These are phyloP conservation scores for Xerocomus minutiporus DNA, from an alignment of 1,284 basidiomycete species.

Conservation along the genomic window DNA sequence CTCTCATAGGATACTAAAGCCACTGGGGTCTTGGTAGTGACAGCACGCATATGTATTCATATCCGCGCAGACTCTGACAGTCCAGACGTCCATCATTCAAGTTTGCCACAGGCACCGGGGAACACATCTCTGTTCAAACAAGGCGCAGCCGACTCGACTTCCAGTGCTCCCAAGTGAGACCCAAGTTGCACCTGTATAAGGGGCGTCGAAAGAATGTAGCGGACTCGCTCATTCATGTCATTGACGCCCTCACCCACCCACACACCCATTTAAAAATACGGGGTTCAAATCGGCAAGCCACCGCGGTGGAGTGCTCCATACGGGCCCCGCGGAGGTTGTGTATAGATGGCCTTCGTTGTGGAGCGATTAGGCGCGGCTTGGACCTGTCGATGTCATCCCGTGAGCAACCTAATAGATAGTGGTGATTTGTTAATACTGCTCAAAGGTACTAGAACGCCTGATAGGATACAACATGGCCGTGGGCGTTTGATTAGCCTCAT, in stretches of 20 bases:
- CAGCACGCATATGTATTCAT: slow-evolving; percentile 19
- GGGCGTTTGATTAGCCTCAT: neutral
- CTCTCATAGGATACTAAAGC: neutral
- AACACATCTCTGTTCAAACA: slow-evolving; percentile 14
- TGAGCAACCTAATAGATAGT: neutral
- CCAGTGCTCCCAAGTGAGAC: too few species aligned
- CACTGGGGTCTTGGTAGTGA: neutral
- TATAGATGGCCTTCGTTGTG: neutral
- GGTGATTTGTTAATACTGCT: neutral
- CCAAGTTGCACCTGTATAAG: too few species aligned
- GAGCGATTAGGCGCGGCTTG: neutral
- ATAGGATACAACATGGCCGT: neutral
- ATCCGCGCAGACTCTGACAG: slow-evolving; percentile 22
- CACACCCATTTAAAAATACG: neutral
- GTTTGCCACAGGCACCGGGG: slow-evolving; percentile 32
- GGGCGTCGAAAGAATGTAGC: neutral
- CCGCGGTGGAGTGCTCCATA: neutral
- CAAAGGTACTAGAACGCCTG: neutral
- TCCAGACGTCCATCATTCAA: slow-evolving; percentile 20
- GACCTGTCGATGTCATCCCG: neutral
- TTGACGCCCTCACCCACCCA: neutral
- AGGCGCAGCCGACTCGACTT: neutral
- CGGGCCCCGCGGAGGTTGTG: neutral
- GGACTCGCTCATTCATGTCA: neutral
- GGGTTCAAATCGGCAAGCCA: neutral